Evolutionary conservation across 352 stramenopile species (phyloP).

Genomic region (Globisporangium iwayamae): DNA sequence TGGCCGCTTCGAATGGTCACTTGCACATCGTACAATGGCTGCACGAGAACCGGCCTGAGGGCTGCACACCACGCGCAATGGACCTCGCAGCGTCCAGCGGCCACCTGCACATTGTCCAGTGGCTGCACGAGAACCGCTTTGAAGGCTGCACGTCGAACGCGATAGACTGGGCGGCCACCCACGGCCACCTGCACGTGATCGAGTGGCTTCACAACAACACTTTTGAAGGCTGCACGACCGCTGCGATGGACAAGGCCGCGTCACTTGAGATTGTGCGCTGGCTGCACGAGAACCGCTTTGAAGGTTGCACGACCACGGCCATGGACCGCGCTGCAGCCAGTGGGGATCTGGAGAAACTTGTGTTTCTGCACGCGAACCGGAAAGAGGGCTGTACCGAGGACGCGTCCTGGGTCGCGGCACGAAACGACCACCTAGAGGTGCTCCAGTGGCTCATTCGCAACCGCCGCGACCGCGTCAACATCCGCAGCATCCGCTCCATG

Average conservation of each 20-base stretch:
- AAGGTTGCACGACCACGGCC: conserved; percentile 8
- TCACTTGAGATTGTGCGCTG: conserved; percentile 11
- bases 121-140: conserved; percentile 7
- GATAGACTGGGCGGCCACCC: conserved; percentile 7
- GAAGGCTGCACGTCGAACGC: conserved; percentile 15
- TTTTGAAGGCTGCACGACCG: conserved; percentile 14
- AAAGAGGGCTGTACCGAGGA: conserved; percentile 12
- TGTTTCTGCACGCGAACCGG: conserved; percentile 10
- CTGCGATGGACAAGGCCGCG: conserved; percentile 13
- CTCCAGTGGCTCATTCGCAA: conserved; percentile 15
- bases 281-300: conserved; percentile 3
- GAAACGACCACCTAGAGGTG: conserved; percentile 13
- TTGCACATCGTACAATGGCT: conserved; percentile 8
- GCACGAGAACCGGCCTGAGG: conserved; percentile 6
- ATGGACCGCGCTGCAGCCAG: conserved; percentile 12
- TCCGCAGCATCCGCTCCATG: conserved; percentile 14
- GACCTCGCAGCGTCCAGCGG: conserved; percentile 6
- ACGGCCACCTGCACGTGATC: conserved; percentile 2
- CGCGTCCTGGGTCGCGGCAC: conserved; percentile 9
- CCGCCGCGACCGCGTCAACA: conserved; percentile 11
- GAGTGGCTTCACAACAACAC: conserved; percentile 12
- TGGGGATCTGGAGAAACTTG: conserved; percentile 5
- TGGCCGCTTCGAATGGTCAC: conserved; percentile 6
- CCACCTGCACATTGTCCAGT: conserved; percentile 3
- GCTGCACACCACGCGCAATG: conserved; percentile 7